These are phyloP conservation scores for Backusella mclennaniae DNA, from an alignment of 192 early-diverging fungal species.

Conservation along the genomic window DNA sequence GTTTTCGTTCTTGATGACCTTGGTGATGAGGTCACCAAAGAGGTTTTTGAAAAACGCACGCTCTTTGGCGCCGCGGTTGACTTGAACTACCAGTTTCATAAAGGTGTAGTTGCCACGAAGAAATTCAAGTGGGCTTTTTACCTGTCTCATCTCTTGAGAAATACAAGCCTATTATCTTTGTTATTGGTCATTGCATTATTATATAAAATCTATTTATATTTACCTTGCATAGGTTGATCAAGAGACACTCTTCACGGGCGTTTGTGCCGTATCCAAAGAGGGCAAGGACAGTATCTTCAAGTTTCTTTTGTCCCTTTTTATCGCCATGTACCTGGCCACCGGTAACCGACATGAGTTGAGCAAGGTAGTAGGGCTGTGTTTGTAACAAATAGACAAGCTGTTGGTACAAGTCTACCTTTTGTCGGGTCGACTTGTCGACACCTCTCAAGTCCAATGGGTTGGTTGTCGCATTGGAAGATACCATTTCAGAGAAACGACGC, in stretches of 20 bases:
- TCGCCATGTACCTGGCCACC: conserved; percentile 75
- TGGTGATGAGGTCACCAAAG: conserved; percentile 77
- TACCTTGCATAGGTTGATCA: conserved; percentile 92
- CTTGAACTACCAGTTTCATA: conserved; percentile 95
- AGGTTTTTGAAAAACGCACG: conserved; percentile 86
- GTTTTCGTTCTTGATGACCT: conserved; percentile 70
- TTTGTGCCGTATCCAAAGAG: conserved; percentile 98
- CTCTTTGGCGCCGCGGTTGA: conserved; percentile 95
- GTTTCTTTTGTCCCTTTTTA: conserved; percentile 69
- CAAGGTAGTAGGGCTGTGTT: conserved; percentile 92
- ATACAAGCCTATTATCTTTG: conserved; percentile 57
- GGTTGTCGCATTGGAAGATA: conserved; percentile 21
- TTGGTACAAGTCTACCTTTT: conserved; percentile 81
- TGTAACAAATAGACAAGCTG: conserved; percentile 96
- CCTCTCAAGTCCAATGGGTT: conserved; percentile 67
- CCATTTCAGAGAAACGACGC: conserved; percentile 44
- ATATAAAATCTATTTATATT: too few species aligned
- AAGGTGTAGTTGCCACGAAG: conserved; percentile 95
- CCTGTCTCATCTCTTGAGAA: conserved; percentile 85
- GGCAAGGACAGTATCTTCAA: conserved; percentile 89
- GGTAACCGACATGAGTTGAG: conserved; percentile 81
- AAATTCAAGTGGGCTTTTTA: conserved; percentile 85
- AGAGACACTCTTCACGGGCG: conserved; percentile 91
- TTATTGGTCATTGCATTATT: too few species aligned
- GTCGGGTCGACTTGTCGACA: conserved; percentile 84